Evolutionary conservation across 2,329 filamentous ascomycete genomes (phyloP), one percentile per base, ranked within the genome.

Genomic region (Metarhizium sp.): DNA sequence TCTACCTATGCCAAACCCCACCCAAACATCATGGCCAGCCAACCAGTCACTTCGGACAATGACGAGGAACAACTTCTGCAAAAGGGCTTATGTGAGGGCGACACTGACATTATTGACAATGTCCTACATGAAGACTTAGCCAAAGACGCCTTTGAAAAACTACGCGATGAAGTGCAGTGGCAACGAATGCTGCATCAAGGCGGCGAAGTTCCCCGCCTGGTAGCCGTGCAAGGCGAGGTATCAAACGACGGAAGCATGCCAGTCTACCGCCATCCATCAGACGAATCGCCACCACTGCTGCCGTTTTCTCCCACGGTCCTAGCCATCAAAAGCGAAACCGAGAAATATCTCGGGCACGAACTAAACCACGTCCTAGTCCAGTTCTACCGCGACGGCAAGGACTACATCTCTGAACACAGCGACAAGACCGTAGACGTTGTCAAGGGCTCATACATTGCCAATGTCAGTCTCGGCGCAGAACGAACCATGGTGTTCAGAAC

Each of bases 381-480:
- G 66, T 81, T 91, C 56, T 99, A 99, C 66, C 88, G 94, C n/a
- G 80, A 81, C 61, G 90, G 92, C 2, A 84, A 82, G 50, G 94
- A 99, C 71, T 90, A 90, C 67, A 99, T 99, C 59, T 94, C 90
- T 0, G 94, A 99, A 67, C 94, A 99, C 66, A 95, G 90, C 43
- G 94, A 99, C 69, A 99, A 99, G 73, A 96, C 92, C 0, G 76
- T 99, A 29, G 94, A 99, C 67, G 94, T 99, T 55, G 85, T 84
- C 13, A 82, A 80, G 30, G 84, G 79, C 4, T 94, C 88, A 29
- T 92, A 79, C 57, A 95, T 99, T 61, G 90, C 92, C 60, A 99
- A 97, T 66, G 84, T 96, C 51, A 96, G 90, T 61, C 79, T 97
- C n/a, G 94, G 94, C 1, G 92, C 92, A 0, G 86, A 95, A 71